Conservation (phyloP, 306 rosid genomes). For the Acacia acuminata region DNA sequence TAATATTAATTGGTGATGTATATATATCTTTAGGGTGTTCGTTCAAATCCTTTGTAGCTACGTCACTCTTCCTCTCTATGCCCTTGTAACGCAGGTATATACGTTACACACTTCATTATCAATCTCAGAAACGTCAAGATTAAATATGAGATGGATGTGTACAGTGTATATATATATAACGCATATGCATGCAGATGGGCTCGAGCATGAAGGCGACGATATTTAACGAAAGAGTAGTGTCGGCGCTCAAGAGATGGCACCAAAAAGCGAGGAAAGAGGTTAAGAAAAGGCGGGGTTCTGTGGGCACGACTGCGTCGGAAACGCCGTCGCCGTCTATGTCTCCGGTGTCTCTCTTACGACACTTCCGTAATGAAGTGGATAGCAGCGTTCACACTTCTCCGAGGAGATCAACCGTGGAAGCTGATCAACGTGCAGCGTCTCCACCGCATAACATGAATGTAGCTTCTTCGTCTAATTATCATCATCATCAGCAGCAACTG, state of each 20-base stretch:
- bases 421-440: constrained; percentile 41
- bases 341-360: constrained; percentile 61
- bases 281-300: constrained; percentile 49
- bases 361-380: constrained; percentile 53
- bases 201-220: constrained; percentile 78
- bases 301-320: constrained; percentile 42
- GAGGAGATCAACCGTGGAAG: constrained; percentile 32
- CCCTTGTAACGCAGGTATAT: constrained; percentile 86
- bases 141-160: background rate
- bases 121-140: background rate
- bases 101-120: too few species aligned
- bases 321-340: constrained; percentile 55
- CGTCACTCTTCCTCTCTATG: constrained; percentile 88
- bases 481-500: constrained; percentile 15
- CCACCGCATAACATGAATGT: constrained; percentile 24
- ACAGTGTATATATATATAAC: too few species aligned
- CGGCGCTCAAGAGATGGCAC: constrained; percentile 78
- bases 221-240: constrained; percentile 76
- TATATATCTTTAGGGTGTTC: constrained; percentile 44
- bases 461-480: background rate
- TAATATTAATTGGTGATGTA: background rate
- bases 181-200: constrained; percentile 63
- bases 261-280: constrained; percentile 59
- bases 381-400: constrained; percentile 61
- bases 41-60: constrained; percentile 87